A percentile compares a stretch with the other conserved stretches of the same genome.
phyloP scores from a whole-genome alignment of 306 rosid species.

The Sechiopsis laciniata region DNA sequence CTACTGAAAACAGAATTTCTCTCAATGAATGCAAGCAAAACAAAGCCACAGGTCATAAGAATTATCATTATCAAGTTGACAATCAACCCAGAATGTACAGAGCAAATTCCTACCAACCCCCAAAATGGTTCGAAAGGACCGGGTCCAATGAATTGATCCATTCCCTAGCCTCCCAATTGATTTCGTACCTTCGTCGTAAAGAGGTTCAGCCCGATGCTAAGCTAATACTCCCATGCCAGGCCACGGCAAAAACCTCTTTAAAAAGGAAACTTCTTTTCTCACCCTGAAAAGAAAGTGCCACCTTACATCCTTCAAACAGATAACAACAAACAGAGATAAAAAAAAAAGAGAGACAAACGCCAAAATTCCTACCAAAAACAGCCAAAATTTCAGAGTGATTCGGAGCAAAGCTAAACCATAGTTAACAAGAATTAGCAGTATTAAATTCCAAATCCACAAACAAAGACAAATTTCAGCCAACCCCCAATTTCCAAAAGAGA shows the following conservation, averaged over 20 bases:
- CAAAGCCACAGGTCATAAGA: neutral
- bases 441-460: no score
- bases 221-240: neutral
- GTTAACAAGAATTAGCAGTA: no score
- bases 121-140: neutral
- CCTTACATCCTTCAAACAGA: no score
- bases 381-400: neutral
- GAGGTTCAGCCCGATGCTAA: no score
- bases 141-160: neutral
- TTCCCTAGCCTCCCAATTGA: neutral
- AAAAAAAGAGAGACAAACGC: neutral
- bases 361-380: slow-evolving; percentile 5
- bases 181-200: no score
- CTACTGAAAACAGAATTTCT: neutral
- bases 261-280: no score
- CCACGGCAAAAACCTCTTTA: neutral
- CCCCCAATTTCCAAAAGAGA: slow-evolving; percentile 15
- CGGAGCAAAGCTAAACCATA: neutral
- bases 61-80: neutral
- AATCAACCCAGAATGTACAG: neutral
- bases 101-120: slow-evolving; percentile 14
- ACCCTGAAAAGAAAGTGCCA: no score
- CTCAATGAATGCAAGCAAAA: no score
- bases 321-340: no score
- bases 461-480: neutral